phyloP scores from a whole-genome alignment of 257 asterid genomes.

The Fraxinus excelsior region DNA sequence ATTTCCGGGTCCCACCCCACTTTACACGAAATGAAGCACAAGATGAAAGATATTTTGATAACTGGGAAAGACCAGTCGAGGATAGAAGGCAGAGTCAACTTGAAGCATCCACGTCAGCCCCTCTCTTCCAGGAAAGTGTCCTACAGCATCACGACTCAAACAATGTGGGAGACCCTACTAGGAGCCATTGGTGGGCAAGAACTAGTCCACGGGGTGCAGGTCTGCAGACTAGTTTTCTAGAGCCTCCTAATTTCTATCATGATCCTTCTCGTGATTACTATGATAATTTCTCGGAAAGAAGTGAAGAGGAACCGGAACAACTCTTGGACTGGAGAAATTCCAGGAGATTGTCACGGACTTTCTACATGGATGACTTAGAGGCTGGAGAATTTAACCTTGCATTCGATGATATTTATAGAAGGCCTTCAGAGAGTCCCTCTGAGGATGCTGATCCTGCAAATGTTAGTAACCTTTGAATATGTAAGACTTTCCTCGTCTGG shows the following conservation, averaged over 20 bases:
- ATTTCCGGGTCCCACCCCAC: conserved; percentile 47
- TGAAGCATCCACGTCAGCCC: conserved; percentile 77
- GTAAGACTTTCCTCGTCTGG: conserved; percentile 15
- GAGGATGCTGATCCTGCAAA: conserved; percentile 38
- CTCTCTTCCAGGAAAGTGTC: conserved; percentile 69
- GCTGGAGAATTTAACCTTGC: conserved; percentile 72
- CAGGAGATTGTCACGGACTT: conserved; percentile 55
- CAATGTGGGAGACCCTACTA: conserved; percentile 27
- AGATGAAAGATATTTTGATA: conserved; percentile 32
- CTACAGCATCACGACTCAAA: conserved; percentile 46
- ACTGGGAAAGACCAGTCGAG: conserved; percentile 54
- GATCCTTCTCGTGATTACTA: conserved; percentile 27
- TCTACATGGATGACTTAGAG: conserved; percentile 64
- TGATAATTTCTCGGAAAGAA: conserved; percentile 48
- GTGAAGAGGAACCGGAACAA: conserved; percentile 36
- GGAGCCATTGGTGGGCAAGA: conserved; percentile 82
- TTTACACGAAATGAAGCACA: conserved; percentile 10
- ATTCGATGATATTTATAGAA: conserved; percentile 67
- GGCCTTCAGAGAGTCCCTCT: conserved; percentile 32
- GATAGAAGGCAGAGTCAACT: conserved; percentile 49
- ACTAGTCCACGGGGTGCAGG: conserved; percentile 31
- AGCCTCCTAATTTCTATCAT: conserved; percentile 66
- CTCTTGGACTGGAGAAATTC: conserved; percentile 47
- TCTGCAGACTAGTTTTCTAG: conserved; percentile 68
- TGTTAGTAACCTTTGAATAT: conserved; percentile 33